Evolutionary conservation across 2,329 filamentous ascomycete genomes (phyloP), one percentile per base, ranked within the genome.

Genomic region (Cryphonectria carpinicola): DNA sequence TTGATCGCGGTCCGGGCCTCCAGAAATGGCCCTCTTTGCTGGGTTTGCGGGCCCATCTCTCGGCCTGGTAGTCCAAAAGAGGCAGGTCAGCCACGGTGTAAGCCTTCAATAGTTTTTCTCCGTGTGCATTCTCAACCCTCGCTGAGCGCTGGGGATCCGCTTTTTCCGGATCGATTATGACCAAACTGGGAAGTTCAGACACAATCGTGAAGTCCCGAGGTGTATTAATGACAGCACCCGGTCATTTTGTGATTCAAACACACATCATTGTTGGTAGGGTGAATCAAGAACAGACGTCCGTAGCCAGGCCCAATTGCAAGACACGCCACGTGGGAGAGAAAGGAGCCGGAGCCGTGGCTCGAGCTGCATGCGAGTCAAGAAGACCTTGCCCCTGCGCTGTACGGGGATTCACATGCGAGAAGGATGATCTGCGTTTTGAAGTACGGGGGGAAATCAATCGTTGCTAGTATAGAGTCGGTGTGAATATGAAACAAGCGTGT

Each of bases 21-120:
- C 37, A 39, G 58, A 25, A 32, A 19, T 32, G 58, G 58, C 32
- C 17, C 19, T 22, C 37, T 39, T 22, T 11, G 35, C 19, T 62
- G 32, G 32, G 11, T 28, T n/a, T 61, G 28, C 58, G 58, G 58
- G 22, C 35, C 32, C 35, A 6, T 61, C 32, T 17, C 17, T 35
- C 41, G 63, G 63, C 43, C 19, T 25, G 28, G n/a, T 65, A 28
- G 43, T 52, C 46, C 63, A 13, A 49, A 65, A 65, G 17, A 37
- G 63, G 63, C 63, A 65, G 43, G 63, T 65, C 63, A 28, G 54
- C 54, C 54, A 64, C 37, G n/a, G 61, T 25, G 37, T 25, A n/a
- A 6, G 39, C 37, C 11, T 28, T 6, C 6, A 43, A 43, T 43
- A 28, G 14, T 64, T 17, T 39, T 10, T 41, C 19, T 62, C 60